Base-by-base conservation (phyloP, 768 basidiomycete species). In the Leccinellum luteum region DNA sequence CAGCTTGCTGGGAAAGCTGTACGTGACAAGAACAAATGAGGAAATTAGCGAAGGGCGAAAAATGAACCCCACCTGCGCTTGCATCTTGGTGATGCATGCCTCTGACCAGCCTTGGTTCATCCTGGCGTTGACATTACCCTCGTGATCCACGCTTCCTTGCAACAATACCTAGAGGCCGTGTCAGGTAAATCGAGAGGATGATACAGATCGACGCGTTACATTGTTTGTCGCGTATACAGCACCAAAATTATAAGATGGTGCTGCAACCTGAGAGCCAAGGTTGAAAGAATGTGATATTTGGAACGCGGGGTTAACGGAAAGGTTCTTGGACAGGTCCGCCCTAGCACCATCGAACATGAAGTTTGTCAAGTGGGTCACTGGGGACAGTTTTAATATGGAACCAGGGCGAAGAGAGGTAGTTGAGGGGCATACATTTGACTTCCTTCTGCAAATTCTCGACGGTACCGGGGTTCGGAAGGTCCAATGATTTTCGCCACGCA, bases 281-380 rank as follows among this genome's bases (percentile, higher is more conserved):
- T 87, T 81, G 76, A 99, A 98, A 23, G 94, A 91, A 74, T 99
- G 97, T 59, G 94, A 95, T 66, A 98, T 90, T 79, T 98, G 96
- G 84, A 98, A 98, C 51, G 91, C 85, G n/a, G 97, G 97, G 73
- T 85, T 92, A 73, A 89, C 81, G 28, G 94, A 96, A 65, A 98
- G 80, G 65, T 84, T 88, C 78, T 98, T 99, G 49, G 92, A 89
- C 65, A 98, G 79, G 79, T 99, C 97, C 31, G 96, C 97, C 64
- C 95, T 83, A 27, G 90, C 97, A 63, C 97, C 97, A 78, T 99
- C 97, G 73, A 98, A 98, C 69, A 94, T 85, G 77, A 89, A 96
- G 78, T 96, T 97, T 47, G 88, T 90, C 51, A 98, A 76, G 67
- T 93, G 93, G 13, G 94, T 96, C 54, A 84, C 95, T 98, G 73